These are phyloP conservation scores for Yarrowia sp. DNA, from an alignment of 805 yeast genomes.

Conservation along the genomic window DNA sequence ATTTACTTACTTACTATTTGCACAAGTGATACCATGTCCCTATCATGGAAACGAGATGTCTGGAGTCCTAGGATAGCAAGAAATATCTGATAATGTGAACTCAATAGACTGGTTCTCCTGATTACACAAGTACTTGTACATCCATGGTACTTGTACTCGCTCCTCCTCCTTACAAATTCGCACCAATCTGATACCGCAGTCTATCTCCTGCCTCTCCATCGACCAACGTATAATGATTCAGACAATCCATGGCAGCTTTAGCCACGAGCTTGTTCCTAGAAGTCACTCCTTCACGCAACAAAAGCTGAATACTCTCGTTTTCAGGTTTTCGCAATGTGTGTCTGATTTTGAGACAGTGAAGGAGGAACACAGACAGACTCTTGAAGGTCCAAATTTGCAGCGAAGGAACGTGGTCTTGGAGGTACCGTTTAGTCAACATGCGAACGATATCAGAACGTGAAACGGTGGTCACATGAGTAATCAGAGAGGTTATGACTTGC, in stretches of 20 bases:
- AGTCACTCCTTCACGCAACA: not conserved
- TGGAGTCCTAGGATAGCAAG: too few relatives aligned
- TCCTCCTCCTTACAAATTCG: not conserved
- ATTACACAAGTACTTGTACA: too few relatives aligned
- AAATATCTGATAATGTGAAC: too few relatives aligned
- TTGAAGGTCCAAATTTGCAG: constrained; percentile 8
- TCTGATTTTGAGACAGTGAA: not conserved
- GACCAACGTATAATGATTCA: not conserved
- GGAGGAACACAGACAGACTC: constrained; percentile 1
- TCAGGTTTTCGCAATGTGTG: not conserved
- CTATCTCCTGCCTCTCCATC: constrained; percentile 1
- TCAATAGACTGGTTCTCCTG: too few relatives aligned
- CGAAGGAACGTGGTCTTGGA: not conserved
- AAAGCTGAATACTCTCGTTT: not conserved
- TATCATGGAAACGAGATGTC: too few relatives aligned
- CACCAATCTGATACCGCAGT: not conserved
- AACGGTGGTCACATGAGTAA: not conserved
- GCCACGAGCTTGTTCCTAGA: not conserved
- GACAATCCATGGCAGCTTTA: not conserved
- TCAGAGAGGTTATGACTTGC: constrained; percentile 8
- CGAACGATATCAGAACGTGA: constrained; percentile 1
- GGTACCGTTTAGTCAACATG: not conserved
- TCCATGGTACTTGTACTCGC: too few relatives aligned
- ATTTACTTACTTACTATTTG: too few relatives aligned
- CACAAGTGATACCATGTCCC: too few relatives aligned